Evolutionary conservation across 306 rosid genomes (phyloP).

Genomic region (Mimosa pudica): DNA sequence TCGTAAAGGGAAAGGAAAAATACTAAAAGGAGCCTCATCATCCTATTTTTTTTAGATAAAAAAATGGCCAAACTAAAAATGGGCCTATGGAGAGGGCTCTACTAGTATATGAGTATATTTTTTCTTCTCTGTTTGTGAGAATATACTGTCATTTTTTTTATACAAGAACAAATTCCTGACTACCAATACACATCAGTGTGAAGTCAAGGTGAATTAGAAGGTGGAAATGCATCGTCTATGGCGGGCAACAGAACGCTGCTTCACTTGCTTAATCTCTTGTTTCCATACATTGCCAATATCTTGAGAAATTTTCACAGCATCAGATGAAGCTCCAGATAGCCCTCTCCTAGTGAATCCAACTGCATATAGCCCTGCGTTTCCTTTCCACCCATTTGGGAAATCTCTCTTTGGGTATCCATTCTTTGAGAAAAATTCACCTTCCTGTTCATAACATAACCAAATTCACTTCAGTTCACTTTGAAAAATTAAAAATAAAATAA

Average conservation of each 20-base stretch:
- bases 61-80: conserved; percentile 59
- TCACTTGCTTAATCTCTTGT: conserved; percentile 63
- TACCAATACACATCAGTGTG: not conserved
- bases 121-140: conserved; percentile 36
- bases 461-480: not conserved
- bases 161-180: conserved; percentile 41
- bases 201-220: conserved; percentile 41
- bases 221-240: conserved; percentile 87
- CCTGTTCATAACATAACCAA: conserved; percentile 52
- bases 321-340: conserved; percentile 79
- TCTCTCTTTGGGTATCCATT: conserved; percentile 79
- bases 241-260: conserved; percentile 57
- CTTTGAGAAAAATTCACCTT: conserved; percentile 78
- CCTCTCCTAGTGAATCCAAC: conserved; percentile 97
- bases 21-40: conserved; percentile 57
- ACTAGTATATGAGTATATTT: conserved; percentile 10
- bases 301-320: conserved; percentile 74
- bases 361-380: conserved; percentile 81
- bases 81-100: conserved; percentile 86
- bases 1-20: not conserved
- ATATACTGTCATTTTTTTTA: conserved; percentile 22
- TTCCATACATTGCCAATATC: conserved; percentile 83
- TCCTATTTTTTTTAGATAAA: conserved; percentile 37
- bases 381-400: conserved; percentile 91
- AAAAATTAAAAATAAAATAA: no score